phyloP scores from a whole-genome alignment of 345 rosid genomes.

The Gossypium anomalum region DNA sequence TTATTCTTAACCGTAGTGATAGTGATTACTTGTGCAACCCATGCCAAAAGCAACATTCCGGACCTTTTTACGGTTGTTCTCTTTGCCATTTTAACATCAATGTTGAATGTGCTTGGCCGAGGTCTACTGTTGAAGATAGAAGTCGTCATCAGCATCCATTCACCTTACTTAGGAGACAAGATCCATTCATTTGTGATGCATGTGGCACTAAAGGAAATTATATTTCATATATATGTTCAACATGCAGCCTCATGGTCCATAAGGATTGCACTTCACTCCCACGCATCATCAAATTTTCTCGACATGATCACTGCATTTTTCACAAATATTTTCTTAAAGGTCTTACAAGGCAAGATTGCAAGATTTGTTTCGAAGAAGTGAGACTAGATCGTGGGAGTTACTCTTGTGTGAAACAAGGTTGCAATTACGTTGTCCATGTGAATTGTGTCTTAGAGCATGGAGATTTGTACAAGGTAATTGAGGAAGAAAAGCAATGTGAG shows the following conservation, averaged over 20 bases:
- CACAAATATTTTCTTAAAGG: neutral
- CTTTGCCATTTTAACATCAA: no score
- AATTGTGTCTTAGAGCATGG: no score
- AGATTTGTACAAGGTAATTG: no score
- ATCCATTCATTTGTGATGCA: constrained; percentile 15
- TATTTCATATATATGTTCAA: constrained; percentile 10
- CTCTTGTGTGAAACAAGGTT: neutral
- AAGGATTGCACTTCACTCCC: neutral
- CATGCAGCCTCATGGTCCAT: neutral
- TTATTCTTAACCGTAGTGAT: fast-evolving
- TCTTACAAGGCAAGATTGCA: neutral
- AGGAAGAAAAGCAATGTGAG: no score
- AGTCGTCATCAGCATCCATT: neutral
- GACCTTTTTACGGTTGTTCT: no score
- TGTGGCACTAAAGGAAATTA: constrained; percentile 8
- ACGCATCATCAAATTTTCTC: neutral
- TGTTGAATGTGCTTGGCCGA: neutral
- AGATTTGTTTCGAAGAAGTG: neutral
- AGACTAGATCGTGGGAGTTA: constrained; percentile 16
- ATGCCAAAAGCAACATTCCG: no score
- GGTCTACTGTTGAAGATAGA: neutral
- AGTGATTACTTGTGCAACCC: no score
- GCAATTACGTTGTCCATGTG: no score
- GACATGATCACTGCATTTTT: neutral
- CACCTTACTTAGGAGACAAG: neutral